Evolutionary conservation across 371 early-diverging fungal genomes (phyloP), one percentile per base, ranked within the genome.

Genomic region (Apophysomyces sp.): DNA sequence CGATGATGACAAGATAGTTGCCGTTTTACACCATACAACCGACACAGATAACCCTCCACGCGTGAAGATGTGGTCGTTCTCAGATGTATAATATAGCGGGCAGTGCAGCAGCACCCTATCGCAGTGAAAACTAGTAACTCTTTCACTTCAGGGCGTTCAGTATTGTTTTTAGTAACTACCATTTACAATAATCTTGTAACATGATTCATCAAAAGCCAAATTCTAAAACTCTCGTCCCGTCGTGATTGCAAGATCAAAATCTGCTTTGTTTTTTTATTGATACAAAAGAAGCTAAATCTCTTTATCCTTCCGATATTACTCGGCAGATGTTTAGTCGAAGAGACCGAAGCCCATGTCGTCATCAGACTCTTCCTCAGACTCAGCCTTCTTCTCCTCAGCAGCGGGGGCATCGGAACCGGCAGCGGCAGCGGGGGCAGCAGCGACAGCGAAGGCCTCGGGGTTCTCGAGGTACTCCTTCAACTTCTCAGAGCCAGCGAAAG

Each of bases 381-480:
- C 90, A 41, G 59, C 73, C 37, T 74, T 61, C 26, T 62, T 72
- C 34, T 75, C 77, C 13, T 66, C 78, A 26, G 65, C 81, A 55
- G 77, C 86, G 49, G 73, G 74, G 64, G 74, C 66, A 54, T 67
- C 73, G 29, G 74, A 70, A 67, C 80, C 79, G 41, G 84, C 72
- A 58, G 80, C 84, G 62, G 76, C 76, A 55, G 83, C 85, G 68
- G 78, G 73, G 65, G 89, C 76, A 53, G 88, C 84, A 39, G 89
- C 82, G 54, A 85, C 84, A 56, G 92, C 93, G 80, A 93, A 86
- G 61, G 92, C 92, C 57, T 89, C 86, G 64, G 95, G 95, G 83
- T 95, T 91, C 71, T 86, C 93, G 58, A 95, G 81, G 85, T 84
- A 89, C 72, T 90, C 93, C 91, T 95, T 95, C 84, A 95, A 82